Conservation (phyloP, 202 grass and related monocot species). For the Eragrostis tef region DNA sequence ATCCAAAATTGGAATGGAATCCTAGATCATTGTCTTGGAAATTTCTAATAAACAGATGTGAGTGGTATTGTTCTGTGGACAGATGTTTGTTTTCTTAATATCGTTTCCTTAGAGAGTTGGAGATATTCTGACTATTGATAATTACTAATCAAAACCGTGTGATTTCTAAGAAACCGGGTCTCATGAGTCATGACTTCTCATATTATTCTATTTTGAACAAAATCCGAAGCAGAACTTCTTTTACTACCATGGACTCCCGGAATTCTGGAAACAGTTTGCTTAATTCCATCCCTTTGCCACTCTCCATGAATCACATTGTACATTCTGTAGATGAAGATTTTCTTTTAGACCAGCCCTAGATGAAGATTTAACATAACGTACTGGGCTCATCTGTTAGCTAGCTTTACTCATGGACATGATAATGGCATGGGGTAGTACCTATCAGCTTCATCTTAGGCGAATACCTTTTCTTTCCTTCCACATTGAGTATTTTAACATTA, state of each 20-base stretch:
- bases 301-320: not conserved
- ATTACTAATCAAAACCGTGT: not conserved
- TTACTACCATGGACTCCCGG: not conserved
- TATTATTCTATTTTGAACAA: not conserved
- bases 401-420: not conserved
- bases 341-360: not conserved
- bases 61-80: not conserved
- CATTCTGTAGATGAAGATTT: not conserved
- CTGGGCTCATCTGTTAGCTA: no score
- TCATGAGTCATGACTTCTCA: not conserved
- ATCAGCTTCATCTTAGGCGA: constrained; percentile 25
- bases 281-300: not conserved
- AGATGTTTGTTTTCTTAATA: not conserved
- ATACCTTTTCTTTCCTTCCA: not conserved
- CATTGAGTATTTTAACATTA: not conserved
- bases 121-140: not conserved
- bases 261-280: not conserved
- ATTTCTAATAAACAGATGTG: not conserved
- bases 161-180: not conserved
- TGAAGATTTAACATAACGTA: not conserved
- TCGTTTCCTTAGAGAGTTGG: not conserved
- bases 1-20: not conserved
- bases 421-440: not conserved
- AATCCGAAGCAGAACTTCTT: no score
- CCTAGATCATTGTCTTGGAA: not conserved